Evolutionary conservation across 2,329 filamentous ascomycete genomes (phyloP), one percentile per base, ranked within the genome.

Genomic region (Davidsoniella eucalypti): DNA sequence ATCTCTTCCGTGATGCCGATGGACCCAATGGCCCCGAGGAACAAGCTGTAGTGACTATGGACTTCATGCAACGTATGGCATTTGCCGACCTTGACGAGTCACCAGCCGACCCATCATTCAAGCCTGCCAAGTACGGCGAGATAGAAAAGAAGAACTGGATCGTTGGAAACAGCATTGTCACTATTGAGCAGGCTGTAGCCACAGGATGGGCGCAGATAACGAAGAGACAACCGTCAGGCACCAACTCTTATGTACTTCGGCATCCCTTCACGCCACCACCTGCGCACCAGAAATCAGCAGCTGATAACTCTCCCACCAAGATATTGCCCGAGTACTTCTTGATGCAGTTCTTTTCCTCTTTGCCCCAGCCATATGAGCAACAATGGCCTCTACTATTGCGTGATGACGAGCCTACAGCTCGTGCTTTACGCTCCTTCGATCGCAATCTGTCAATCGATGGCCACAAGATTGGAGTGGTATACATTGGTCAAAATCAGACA

Each of bases 401-500:
- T 0, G 66, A 70, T 25, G 73, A 83, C 52, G 83, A 86, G 14
- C 73, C 75, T 29, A 78, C 82, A 2, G 73, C 78, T 37, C 78
- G 90, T 56, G 82, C 86, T 0, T 80, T 98, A 38, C 75, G 76
- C 37, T 71, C 78, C 10, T 93, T 98, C 62, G 92, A 98, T 63
- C 79, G 82, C 29, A 93, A 79, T 56, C 83, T 90, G 37, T 88
- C 87, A 7, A 82, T 98, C 4, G 92, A 98, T 63, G 87, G 87
- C 5, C 87, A 96, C 70, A 95, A 94, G 64, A 83, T 94, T 40
- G 92, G 92, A 14, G 83, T 98, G 18, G 80, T 98, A 39, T 98
- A 95, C 63, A 82, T 96, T 55, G 87, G 84, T 49, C 82, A 93
- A 58, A 82, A 83, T 5, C 92, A 98, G 64, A 86, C 76, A 0